phyloP scores from a whole-genome alignment of 371 early-diverging fungal genomes.

The Mucor mucedo region DNA sequence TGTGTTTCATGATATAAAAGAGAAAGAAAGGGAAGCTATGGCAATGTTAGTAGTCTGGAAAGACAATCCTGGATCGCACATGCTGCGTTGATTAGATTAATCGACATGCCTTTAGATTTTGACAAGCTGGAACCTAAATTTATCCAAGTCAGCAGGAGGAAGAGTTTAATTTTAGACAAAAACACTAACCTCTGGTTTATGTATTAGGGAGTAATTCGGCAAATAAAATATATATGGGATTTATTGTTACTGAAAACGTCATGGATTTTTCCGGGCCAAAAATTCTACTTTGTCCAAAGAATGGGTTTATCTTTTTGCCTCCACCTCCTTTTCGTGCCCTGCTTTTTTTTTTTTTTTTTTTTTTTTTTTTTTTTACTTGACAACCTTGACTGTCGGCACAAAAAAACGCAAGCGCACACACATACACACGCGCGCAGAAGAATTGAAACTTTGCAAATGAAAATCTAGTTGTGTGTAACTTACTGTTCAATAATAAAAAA shows the following conservation, averaged over 20 bases:
- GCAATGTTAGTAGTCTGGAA: constrained; percentile 50
- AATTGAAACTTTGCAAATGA: background rate
- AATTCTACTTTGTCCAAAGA: too few species aligned
- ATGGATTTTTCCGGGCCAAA: too few species aligned
- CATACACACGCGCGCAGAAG: background rate
- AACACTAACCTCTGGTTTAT: background rate
- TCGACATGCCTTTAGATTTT: constrained; percentile 13
- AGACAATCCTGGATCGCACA: constrained; percentile 78
- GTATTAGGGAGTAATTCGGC: background rate
- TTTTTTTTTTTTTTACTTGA: too few species aligned
- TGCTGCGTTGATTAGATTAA: constrained; percentile 38
- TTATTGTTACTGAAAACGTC: too few species aligned
- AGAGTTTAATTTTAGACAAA: background rate
- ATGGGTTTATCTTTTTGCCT: too few species aligned
- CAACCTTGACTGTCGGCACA: too few species aligned
- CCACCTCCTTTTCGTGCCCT: too few species aligned
- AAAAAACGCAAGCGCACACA: background rate
- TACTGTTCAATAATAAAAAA: too few species aligned
- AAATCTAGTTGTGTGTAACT: background rate
- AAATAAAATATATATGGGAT: constrained; percentile 26
- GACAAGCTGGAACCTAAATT: constrained; percentile 29
- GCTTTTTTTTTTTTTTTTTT: background rate
- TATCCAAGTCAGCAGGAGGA: background rate
- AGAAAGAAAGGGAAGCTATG: constrained; percentile 37
- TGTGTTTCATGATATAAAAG: constrained; percentile 3